Evolutionary conservation across 257 asterid species (phyloP), one percentile per base, ranked within the genome.

Genomic region (Euphrasia confusa): DNA sequence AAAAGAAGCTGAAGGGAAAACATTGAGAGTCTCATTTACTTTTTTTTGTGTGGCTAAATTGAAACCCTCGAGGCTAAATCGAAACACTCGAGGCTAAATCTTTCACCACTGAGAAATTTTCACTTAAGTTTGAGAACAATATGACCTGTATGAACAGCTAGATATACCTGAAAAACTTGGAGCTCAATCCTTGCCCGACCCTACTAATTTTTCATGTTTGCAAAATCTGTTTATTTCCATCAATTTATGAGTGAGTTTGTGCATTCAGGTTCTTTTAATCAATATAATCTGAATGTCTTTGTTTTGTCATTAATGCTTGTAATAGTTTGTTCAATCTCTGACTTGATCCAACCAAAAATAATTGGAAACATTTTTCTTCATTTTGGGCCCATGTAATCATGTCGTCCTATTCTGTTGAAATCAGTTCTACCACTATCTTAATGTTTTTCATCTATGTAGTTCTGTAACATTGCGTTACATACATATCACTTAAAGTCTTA

Each of bases 361-460:
- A 48, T 63, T 33, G 53, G 13, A 15, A 33, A 21, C 24, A 2
- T 13, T 59, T 37, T 47, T 59, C 59, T 35, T 37, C 37, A 50
- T 10, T 3, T 60, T 52, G 39, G 12, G 53, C 30, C 56, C 48
- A 50, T 45, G 27, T 18, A 48, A 37, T 53, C 26, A 21, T 27
- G 39, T 12, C 26, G 11, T 11, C 5, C 35, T 26, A 27, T 56
- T 44, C 21, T 37, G 15, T 65, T 15, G 7, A 40, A 32, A 58
- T 15, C 48, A n/a, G 24, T 30, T 64, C 21, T 44, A 42, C 55
- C 47, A 66, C 64, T 40, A 10, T 60, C 37, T 42, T 11, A 40
- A 32, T 45, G 67, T 60, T 68, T 68, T 60, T 56, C 39, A 45
- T 45, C 58, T 26, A 10, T 40, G 33, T 37, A 66, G 32, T 42